phyloP scores from a whole-genome alignment of 192 early-diverging fungal genomes.

The Mortierella hygrophila region DNA sequence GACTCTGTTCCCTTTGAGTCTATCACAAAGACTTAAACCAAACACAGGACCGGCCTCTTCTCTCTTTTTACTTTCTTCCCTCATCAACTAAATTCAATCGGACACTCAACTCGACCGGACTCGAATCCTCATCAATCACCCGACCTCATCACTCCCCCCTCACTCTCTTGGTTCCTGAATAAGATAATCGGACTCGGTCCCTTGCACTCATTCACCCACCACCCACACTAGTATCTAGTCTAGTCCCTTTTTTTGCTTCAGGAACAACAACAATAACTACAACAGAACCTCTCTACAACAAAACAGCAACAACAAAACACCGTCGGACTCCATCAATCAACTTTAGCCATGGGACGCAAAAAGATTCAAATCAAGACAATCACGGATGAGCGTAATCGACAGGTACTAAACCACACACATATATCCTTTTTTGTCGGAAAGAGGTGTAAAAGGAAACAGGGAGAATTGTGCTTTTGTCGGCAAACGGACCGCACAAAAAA shows the following conservation, averaged over 20 bases:
- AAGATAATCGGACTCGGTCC: neutral
- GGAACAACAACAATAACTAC: neutral
- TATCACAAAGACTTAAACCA: no score
- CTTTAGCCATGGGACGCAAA: conserved; percentile 86
- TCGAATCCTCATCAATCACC: no score
- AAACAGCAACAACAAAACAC: neutral
- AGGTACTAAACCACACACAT: conserved; percentile 64
- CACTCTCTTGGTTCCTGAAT: neutral
- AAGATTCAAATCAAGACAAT: conserved; percentile 96
- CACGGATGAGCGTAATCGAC: conserved; percentile 90
- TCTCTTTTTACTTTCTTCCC: neutral
- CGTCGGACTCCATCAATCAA: neutral
- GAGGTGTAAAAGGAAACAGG: neutral
- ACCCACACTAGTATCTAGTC: neutral
- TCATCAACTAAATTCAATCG: neutral
- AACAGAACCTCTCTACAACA: neutral
- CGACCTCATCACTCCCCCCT: neutral
- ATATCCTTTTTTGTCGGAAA: neutral
- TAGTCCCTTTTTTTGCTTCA: neutral
- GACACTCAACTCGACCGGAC: neutral
- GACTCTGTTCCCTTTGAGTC: no score
- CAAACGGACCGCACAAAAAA: neutral
- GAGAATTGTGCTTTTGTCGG: neutral
- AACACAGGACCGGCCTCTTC: neutral
- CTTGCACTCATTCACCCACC: neutral